Base-by-base conservation (phyloP, 768 basidiomycete genomes). In the Strobilomyces echinocephalus region DNA sequence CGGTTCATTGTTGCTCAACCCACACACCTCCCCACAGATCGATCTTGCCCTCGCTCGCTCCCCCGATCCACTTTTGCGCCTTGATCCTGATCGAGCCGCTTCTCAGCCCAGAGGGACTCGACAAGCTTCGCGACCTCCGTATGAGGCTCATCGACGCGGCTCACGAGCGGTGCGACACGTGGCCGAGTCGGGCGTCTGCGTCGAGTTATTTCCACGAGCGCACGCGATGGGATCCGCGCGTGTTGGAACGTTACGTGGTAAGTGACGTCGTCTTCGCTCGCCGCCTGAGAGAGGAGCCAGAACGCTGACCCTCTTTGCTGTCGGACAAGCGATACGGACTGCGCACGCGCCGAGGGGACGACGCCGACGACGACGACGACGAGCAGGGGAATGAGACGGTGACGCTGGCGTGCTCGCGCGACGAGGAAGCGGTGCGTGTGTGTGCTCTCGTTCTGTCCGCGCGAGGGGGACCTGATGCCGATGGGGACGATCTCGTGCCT, bases 71-170 rank as follows among this genome's bases (percentile, higher is more conserved):
- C 4, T 86, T 87, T 62, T 59, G 65, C 0, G 78, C 77, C 5
- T 60, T 87, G 53, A 70, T 87, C 54, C 73, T 87, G 21, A 73
- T 85, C 46, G 85, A 88, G 63, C 85, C 85, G 4, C 73, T 88
- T 71, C 66, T 88, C 43, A 81, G 78, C 50, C 77, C 82, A 0
- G 73, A 67, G 2, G 80, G 79, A 9, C 63, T 72, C 1, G 62
- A 74, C 28, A 73, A 74, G 24, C 67, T 86, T 33, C 50, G 58
- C 0, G 61, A 66, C 8, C 69, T 86, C 20, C 72, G 78, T 21
- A 45, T 54, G 1, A 53, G 59, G 8, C 75, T 87, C 7, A 72
- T 84, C 20, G 65, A 67, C 16, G 62, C 72, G 12, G 82, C 85
- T 0, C 70, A 74, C 26, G 74, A 76, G 57, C 76, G 85, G 18